phyloP scores from a whole-genome alignment of 345 rosid genomes.

The Adansonia digitata region DNA sequence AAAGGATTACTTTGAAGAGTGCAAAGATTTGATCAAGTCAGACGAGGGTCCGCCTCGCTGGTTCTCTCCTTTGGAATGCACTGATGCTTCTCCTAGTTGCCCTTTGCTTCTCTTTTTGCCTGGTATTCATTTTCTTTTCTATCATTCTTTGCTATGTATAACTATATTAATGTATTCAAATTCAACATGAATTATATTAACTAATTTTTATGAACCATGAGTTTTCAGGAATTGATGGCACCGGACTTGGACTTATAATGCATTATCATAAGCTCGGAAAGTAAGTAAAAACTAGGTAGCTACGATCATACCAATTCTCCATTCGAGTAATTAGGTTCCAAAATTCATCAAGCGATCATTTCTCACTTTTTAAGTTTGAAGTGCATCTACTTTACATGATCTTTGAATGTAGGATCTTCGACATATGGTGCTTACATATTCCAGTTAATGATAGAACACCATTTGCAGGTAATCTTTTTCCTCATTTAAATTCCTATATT shows the following conservation, averaged over 20 bases:
- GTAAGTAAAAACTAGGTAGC: constrained; percentile 29
- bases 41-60: constrained; percentile 66
- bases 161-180: constrained; percentile 8
- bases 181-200: neutral
- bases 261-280: constrained; percentile 56
- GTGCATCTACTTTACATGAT: neutral
- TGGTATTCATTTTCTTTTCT: constrained; percentile 26
- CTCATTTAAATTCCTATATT: too few species aligned
- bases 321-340: too few species aligned
- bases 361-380: neutral
- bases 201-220: neutral
- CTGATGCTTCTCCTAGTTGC: constrained; percentile 21
- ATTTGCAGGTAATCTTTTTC: constrained; percentile 26
- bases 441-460: constrained; percentile 58
- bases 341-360: too few species aligned
- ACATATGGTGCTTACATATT: constrained; percentile 65
- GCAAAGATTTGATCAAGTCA: constrained; percentile 28
- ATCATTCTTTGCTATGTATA: neutral
- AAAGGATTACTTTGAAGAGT: constrained; percentile 38
- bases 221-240: constrained; percentile 71
- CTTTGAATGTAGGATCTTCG: constrained; percentile 46
- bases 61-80: constrained; percentile 56
- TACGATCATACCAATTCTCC: too few species aligned
- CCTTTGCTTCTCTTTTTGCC: constrained; percentile 57
- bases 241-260: constrained; percentile 61